Percentiles rank a stretch among this genome's conserved stretches.
These are phyloP conservation scores for Clavulina sp. DNA, from an alignment of 768 basidiomycete genomes.

Conservation along the genomic window DNA sequence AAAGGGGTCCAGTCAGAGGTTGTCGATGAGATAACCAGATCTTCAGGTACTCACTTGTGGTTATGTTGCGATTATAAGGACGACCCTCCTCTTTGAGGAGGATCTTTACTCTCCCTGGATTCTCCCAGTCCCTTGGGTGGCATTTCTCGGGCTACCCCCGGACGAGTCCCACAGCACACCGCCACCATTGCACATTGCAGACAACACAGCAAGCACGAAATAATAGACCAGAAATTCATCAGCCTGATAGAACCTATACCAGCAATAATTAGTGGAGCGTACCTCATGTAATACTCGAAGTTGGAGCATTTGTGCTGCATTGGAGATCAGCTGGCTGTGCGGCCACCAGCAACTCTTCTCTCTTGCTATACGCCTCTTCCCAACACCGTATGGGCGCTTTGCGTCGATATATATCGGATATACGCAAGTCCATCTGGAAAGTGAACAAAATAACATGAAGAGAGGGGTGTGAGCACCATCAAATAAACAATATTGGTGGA, in stretches of 20 bases:
- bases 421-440: slow-evolving; percentile 74
- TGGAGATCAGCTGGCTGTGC: slow-evolving; percentile 79
- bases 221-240: too few relatives aligned
- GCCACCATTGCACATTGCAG: too few relatives aligned
- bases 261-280: background rate
- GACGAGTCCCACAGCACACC: background rate
- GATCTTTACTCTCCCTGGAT: slow-evolving; percentile 87
- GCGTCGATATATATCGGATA: slow-evolving; percentile 97
- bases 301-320: slow-evolving; percentile 60
- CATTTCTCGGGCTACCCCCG: slow-evolving; percentile 39
- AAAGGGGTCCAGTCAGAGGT: slow-evolving; percentile 4
- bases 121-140: slow-evolving; percentile 96
- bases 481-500: background rate
- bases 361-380: slow-evolving; percentile 65
- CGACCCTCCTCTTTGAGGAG: slow-evolving; percentile 73
- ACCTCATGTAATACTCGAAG: slow-evolving; percentile 71
- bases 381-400: slow-evolving; percentile 70
- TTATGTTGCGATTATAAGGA: slow-evolving; percentile 48
- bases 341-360: slow-evolving; percentile 87
- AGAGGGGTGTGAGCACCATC: background rate
- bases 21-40: background rate
- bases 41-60: slow-evolving; percentile 41
- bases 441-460: background rate
- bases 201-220: too few relatives aligned
- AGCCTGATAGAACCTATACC: too few relatives aligned